Base-by-base conservation (phyloP, 2,329 filamentous ascomycete species). In the Didymella segeticola region DNA sequence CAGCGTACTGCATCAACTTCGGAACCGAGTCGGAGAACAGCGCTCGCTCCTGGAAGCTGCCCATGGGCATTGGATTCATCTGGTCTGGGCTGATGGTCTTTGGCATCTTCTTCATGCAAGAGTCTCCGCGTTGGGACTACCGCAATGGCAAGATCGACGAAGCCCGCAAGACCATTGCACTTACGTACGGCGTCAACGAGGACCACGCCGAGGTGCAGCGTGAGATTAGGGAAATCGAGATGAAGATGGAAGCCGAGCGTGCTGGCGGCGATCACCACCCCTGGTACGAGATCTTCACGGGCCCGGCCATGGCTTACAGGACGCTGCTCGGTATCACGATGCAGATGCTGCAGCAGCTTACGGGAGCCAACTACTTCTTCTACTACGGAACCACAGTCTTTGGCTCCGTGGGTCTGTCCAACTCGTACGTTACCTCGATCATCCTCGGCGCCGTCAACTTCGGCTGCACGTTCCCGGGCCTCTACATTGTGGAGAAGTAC, bases 281-380 rank as follows among this genome's bases (percentile, higher is more conserved):
- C 10, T 73, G 70, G 69, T 73, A 90, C 55, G 87, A 89, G 62
- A 83, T 86, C 63, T 80, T 91, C 60, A 82, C 83, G 52, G 79
- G 82, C 58, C 87, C 86, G 62, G 86, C 86, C 58, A 91, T 89
- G 80, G 62, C 83, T 5, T 86, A 89, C 70, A 82, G 87, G 22
- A 87, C 85, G 0, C 39, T 84, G 0, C 78, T 89, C 0, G 87
- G 87, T 31, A 82, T 89, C 29, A 68, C 78, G 3, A 80, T 90
- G 2, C 85, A 89, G 71, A 82, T 84, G 34, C 82, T 86, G 5
- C 86, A 89, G 71, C 87, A 90, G 67, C 77, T 90, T 2, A 89
- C 86, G 1, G 87, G 87, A 26, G 85, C 83, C 53, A 88, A 88
- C 74, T 88, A 85, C 73, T 87, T 85, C 77, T 88, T 50, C 29